Evolutionary conservation across 306 rosid species (phyloP).

Genomic region (Dryas alaskensis): DNA sequence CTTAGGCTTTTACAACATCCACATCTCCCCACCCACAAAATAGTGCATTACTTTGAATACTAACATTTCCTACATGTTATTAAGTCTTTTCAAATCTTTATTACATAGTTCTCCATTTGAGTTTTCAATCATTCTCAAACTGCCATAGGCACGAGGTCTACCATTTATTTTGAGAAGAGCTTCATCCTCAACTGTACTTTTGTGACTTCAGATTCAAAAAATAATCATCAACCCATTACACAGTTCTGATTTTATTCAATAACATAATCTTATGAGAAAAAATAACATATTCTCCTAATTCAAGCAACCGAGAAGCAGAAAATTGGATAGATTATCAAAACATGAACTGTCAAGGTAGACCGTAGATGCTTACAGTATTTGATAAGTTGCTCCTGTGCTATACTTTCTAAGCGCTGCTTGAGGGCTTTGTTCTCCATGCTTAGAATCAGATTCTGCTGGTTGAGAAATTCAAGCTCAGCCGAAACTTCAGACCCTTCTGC

Average conservation of each 20-base stretch:
- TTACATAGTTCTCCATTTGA: neutral
- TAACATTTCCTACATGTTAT: neutral
- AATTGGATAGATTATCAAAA: slow-evolving; percentile 9
- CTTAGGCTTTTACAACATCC: neutral
- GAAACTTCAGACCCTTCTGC: slow-evolving; percentile 92
- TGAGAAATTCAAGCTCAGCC: slow-evolving; percentile 92
- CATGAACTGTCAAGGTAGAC: slow-evolving; percentile 10
- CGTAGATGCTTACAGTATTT: slow-evolving; percentile 69
- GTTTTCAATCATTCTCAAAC: slow-evolving; percentile 9
- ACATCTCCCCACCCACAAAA: neutral
- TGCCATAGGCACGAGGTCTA: neutral
- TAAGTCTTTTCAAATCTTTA: neutral
- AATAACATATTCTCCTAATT: neutral
- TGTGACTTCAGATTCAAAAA: neutral
- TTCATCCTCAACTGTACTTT: neutral
- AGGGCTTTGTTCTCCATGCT: slow-evolving; percentile 98
- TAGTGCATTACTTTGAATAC: neutral
- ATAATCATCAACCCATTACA: neutral
- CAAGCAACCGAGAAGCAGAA: neutral
- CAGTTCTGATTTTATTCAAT: neutral
- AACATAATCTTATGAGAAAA: no score
- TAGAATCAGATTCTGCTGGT: slow-evolving; percentile 87
- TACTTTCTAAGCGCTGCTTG: slow-evolving; percentile 86
- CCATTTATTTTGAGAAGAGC: neutral
- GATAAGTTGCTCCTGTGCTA: slow-evolving; percentile 94